Conservation (phyloP, 805 yeast genomes). For the Nakazawaea ernobii region DNA sequence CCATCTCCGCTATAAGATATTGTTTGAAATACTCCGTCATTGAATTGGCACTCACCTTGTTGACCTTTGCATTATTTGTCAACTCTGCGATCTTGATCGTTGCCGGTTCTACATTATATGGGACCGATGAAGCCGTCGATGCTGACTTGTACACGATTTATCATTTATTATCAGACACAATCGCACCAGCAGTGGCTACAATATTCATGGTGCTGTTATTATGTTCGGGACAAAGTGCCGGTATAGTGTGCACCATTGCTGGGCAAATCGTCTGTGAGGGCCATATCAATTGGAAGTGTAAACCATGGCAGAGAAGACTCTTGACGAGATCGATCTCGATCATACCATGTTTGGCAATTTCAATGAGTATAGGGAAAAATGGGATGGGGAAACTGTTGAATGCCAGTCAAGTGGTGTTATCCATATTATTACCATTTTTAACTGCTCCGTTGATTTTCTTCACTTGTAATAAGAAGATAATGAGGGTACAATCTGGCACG, state of each 20-base stretch:
- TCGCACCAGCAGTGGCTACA: constrained; percentile 74
- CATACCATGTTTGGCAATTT: constrained; percentile 66
- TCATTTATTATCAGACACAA: constrained; percentile 42
- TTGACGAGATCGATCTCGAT: constrained; percentile 69
- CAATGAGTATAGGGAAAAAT: constrained; percentile 57
- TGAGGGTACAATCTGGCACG: constrained; percentile 43
- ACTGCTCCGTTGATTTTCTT: constrained; percentile 78
- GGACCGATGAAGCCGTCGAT: constrained; percentile 52
- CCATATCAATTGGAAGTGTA: constrained; percentile 68
- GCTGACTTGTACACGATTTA: constrained; percentile 79
- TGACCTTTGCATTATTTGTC: constrained; percentile 77
- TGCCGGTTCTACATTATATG: constrained; percentile 69
- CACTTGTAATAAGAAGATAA: constrained; percentile 59
- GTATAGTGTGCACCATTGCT: constrained; percentile 83
- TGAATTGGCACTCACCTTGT: constrained; percentile 60
- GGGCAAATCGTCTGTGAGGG: constrained; percentile 90
- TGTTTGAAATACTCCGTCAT: constrained; percentile 61
- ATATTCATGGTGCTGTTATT: constrained; percentile 76
- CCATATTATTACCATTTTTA: constrained; percentile 70
- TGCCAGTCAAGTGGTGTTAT: constrained; percentile 73
- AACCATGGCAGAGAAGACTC: constrained; percentile 77
- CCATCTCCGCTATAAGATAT: constrained; percentile 58
- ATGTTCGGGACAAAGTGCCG: constrained; percentile 78
- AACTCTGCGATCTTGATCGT: constrained; percentile 75
- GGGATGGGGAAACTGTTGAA: constrained; percentile 71